These are phyloP conservation scores for Candolleomyces efflorescens DNA, from an alignment of 768 basidiomycete genomes.

Conservation along the genomic window DNA sequence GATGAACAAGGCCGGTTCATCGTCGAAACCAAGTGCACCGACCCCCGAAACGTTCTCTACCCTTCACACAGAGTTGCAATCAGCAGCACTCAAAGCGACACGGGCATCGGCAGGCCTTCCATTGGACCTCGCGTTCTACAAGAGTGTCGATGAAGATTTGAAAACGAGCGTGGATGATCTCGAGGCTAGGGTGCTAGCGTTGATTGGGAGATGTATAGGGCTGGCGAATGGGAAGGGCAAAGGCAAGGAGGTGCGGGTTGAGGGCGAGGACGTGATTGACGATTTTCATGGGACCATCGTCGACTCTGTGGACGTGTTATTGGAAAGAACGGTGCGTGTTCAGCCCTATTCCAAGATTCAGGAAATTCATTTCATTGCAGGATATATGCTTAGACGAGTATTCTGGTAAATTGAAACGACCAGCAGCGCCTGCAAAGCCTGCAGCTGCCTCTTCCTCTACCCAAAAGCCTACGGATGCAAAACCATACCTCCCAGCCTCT, in stretches of 20 bases:
- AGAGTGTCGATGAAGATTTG: slow-evolving; percentile 73
- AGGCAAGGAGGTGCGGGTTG: slow-evolving; percentile 52
- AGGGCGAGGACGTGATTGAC: slow-evolving; percentile 81
- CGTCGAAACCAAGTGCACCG: background rate
- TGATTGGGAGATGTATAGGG: slow-evolving; percentile 54
- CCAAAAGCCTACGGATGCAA: slow-evolving; percentile 29
- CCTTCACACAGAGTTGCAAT: slow-evolving; percentile 57
- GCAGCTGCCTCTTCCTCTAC: slow-evolving; percentile 16
- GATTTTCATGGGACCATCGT: slow-evolving; percentile 73
- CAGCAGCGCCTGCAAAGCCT: slow-evolving; percentile 35
- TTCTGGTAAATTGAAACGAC: slow-evolving; percentile 63
- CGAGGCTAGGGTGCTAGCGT: slow-evolving; percentile 57
- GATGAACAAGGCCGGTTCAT: background rate
- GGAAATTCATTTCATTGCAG: slow-evolving; percentile 29
- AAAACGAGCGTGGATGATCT: slow-evolving; percentile 68
- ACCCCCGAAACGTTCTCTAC: slow-evolving; percentile 2
- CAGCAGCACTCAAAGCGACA: slow-evolving; percentile 58
- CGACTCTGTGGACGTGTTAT: slow-evolving; percentile 78
- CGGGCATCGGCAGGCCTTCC: slow-evolving; percentile 60
- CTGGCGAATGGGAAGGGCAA: slow-evolving; percentile 34
- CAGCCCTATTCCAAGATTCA: background rate
- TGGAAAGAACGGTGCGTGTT: slow-evolving; percentile 73
- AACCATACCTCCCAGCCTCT: slow-evolving; percentile 50
- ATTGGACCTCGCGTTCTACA: slow-evolving; percentile 81
- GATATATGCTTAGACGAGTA: slow-evolving; percentile 82